phyloP scores from a whole-genome alignment of 1,284 basidiomycete species.

The Peniophora sp. region DNA sequence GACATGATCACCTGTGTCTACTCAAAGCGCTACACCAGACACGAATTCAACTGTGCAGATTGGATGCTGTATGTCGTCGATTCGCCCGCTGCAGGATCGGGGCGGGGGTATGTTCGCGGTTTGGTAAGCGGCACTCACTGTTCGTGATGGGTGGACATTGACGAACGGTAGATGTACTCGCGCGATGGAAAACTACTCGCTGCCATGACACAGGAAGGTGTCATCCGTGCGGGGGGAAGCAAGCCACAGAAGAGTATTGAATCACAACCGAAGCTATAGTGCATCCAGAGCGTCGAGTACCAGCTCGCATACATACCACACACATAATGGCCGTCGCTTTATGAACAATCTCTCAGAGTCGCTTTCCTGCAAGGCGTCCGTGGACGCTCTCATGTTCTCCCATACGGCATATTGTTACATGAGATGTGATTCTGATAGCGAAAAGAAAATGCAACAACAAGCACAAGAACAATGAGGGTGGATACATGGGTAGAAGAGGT shows the following conservation, averaged over 20 bases:
- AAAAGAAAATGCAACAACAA: conserved; percentile 15
- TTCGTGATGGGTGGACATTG: conserved; percentile 1
- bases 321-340: not conserved
- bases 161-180: conserved; percentile 56
- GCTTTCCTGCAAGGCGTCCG: conserved; percentile 12
- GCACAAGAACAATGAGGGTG: conserved; percentile 12
- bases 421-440: conserved; percentile 9
- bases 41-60: conserved; percentile 70
- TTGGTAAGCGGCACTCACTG: conserved; percentile 36
- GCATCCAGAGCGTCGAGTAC: not conserved
- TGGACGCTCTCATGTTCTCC: conserved; percentile 1
- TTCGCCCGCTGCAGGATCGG: conserved; percentile 60
- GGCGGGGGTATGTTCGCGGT: conserved; percentile 70
- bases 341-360: not conserved
- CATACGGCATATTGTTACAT: not conserved
- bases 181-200: conserved; percentile 67
- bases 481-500: conserved; percentile 19
- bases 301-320: not conserved
- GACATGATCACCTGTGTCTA: not conserved
- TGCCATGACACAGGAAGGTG: conserved; percentile 79
- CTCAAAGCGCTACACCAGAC: conserved; percentile 28
- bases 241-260: conserved; percentile 24
- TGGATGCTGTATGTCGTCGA: conserved; percentile 79
- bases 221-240: conserved; percentile 44
- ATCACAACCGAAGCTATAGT: conserved; percentile 36